A percentile compares a stretch with the other conserved stretches of the same genome.
These are phyloP conservation scores for Cicer arietinum DNA, from an alignment of 306 rosid genomes.

Conservation along the genomic window DNA sequence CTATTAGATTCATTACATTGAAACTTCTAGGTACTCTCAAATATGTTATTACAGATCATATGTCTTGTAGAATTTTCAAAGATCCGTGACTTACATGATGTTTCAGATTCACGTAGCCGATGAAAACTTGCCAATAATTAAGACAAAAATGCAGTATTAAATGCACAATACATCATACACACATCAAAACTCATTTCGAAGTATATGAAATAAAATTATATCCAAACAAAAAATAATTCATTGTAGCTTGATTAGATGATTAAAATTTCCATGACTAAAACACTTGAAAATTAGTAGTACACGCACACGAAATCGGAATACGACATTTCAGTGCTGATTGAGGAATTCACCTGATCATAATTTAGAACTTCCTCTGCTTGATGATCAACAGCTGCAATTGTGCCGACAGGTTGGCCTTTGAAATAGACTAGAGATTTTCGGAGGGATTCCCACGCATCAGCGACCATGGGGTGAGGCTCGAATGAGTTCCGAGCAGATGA, in stretches of 20 bases:
- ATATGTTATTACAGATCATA: not conserved
- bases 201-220: not conserved
- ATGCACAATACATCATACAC: not conserved
- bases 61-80: not conserved
- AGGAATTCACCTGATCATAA: conserved; percentile 76
- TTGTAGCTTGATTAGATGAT: not conserved
- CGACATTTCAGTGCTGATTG: not conserved
- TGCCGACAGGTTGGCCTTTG: conserved; percentile 80
- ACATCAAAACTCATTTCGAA: not conserved
- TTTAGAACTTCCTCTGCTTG: conserved; percentile 87
- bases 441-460: conserved; percentile 93
- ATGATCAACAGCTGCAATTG: conserved; percentile 87
- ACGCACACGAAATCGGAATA: not conserved
- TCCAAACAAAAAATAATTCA: conserved; percentile 1
- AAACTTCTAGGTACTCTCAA: not conserved
- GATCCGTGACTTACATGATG: conserved; percentile 1
- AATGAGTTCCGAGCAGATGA: conserved; percentile 82
- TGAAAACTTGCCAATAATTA: not conserved
- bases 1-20: conserved; percentile 11
- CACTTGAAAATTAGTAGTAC: not conserved
- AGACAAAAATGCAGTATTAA: not conserved
- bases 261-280: conserved; percentile 1
- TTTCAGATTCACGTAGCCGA: conserved; percentile 27
- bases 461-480: conserved; percentile 97
- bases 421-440: conserved; percentile 76